Conservation (phyloP, 345 rosid species). For the Murraya paniculata region DNA sequence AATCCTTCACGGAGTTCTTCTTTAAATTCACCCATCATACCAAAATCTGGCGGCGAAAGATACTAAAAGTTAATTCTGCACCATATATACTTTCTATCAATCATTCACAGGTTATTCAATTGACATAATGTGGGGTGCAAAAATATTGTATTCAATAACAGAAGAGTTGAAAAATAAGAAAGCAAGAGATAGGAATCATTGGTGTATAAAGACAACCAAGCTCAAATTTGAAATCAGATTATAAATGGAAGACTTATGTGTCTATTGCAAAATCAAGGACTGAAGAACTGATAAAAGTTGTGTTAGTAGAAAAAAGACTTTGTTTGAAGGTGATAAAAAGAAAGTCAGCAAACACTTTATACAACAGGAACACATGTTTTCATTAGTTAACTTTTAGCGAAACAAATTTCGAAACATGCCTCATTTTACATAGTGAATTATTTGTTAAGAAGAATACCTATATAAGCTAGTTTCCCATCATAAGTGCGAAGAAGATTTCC, state of each 20-base stretch:
- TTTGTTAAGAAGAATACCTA: slow-evolving; percentile 48
- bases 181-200: not conserved
- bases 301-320: not conserved
- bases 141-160: not conserved
- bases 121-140: not conserved
- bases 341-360: not conserved
- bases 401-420: not conserved
- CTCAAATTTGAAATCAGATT: not conserved
- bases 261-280: not conserved
- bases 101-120: slow-evolving; percentile 1
- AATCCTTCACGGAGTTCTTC: slow-evolving; percentile 89
- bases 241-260: not conserved
- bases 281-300: not conserved
- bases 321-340: not conserved
- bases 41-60: slow-evolving; percentile 69
- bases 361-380: not conserved
- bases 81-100: slow-evolving; percentile 6
- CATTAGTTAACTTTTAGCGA: not conserved
- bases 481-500: slow-evolving; percentile 88
- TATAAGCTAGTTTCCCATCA: slow-evolving; percentile 89
- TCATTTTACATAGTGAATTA: not conserved
- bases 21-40: slow-evolving; percentile 97
- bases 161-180: not conserved
- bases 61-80: slow-evolving; percentile 29
- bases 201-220: not conserved